phyloP scores from a whole-genome alignment of 257 asterid species.

The Solanum gracilifrons region DNA sequence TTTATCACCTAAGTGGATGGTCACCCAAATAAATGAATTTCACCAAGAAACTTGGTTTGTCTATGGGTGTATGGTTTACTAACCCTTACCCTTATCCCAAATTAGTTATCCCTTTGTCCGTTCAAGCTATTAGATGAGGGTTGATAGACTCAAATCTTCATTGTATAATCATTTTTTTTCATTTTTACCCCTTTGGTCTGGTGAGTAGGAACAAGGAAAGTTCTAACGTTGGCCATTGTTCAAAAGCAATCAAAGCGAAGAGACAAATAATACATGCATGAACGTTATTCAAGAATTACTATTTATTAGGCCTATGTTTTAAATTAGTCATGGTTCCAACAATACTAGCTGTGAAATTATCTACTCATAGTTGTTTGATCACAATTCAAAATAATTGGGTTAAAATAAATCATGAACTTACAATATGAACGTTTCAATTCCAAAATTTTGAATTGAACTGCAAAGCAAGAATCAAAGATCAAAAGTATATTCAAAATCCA shows the following conservation, averaged over 20 bases:
- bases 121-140: background rate
- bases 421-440: too few relatives aligned
- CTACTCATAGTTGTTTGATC: too few relatives aligned
- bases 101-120: background rate
- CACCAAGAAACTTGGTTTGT: background rate
- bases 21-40: background rate
- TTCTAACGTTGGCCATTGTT: background rate
- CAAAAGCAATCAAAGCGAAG: background rate
- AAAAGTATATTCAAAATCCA: too few relatives aligned
- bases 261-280: background rate
- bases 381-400: too few relatives aligned
- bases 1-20: background rate
- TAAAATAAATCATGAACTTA: too few relatives aligned
- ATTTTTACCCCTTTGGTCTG: background rate
- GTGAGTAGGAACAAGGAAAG: background rate
- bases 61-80: background rate
- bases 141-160: background rate
- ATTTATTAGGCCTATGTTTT: too few relatives aligned
- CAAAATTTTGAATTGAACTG: too few relatives aligned
- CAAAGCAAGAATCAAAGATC: too few relatives aligned
- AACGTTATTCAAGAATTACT: too few relatives aligned
- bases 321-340: too few relatives aligned
- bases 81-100: background rate
- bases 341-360: too few relatives aligned
- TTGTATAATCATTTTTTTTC: background rate